Evolutionary conservation across 495 filamentous ascomycete species (phyloP).

Genomic region (Friedmanniomyces endolithicus): DNA sequence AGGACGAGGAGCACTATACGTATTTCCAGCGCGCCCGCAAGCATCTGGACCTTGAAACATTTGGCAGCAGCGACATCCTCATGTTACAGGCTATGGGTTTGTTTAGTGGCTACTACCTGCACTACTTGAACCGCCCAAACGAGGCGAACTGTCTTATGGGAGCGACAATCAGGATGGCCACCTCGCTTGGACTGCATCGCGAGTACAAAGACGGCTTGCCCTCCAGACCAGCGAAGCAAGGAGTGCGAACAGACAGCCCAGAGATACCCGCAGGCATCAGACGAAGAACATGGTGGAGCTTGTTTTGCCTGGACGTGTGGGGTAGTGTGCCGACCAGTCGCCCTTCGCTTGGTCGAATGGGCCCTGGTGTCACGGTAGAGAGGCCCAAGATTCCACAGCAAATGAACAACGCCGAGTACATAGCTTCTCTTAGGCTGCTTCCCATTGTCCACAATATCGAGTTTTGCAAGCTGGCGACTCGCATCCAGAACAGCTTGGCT

Average conservation of each 20-base stretch:
- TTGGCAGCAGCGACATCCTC: slow-evolving; percentile 58
- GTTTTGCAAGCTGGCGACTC: slow-evolving; percentile 66
- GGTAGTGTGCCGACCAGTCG: slow-evolving; percentile 60
- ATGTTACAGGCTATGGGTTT: slow-evolving; percentile 57
- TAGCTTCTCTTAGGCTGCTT: slow-evolving; percentile 45
- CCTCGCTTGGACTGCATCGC: slow-evolving; percentile 60
- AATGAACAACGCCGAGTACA: slow-evolving; percentile 30
- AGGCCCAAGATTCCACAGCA: slow-evolving; percentile 32
- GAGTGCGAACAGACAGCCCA: not conserved
- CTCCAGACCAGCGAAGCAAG: slow-evolving; percentile 7
- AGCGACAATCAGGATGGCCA: slow-evolving; percentile 57
- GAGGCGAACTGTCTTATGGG: slow-evolving; percentile 57
- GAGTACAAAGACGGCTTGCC: slow-evolving; percentile 44
- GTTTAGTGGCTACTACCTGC: slow-evolving; percentile 65
- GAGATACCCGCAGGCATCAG: slow-evolving; percentile 48
- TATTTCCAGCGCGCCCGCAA: slow-evolving; percentile 62
- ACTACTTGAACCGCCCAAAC: slow-evolving; percentile 69
- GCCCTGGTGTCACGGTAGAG: slow-evolving; percentile 61
- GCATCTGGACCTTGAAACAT: slow-evolving; percentile 52
- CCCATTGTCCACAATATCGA: slow-evolving; percentile 66
- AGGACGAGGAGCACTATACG: slow-evolving; percentile 56
- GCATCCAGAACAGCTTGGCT: slow-evolving; percentile 64
- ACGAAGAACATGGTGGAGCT: slow-evolving; percentile 65
- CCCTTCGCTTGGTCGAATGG: slow-evolving; percentile 63
- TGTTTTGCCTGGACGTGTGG: slow-evolving; percentile 73